Base-by-base conservation (phyloP, 129 eudicot species). In the Sambucus nigra region DNA sequence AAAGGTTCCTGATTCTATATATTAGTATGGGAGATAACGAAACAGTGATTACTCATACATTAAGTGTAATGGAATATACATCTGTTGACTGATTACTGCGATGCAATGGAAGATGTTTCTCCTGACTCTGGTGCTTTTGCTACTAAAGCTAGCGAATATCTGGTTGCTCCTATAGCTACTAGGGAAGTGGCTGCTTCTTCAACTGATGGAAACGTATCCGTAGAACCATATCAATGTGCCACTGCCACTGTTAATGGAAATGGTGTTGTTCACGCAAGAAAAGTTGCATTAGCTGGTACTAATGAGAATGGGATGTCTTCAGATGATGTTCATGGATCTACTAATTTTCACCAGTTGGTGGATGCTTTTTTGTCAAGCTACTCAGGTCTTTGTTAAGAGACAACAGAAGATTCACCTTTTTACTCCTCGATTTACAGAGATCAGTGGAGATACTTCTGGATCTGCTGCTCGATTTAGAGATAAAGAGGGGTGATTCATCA, bases 21-120 rank as follows among this genome's bases (percentile, higher is more conserved):
- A 8, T 29, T 45, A 65, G 47, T 17, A 81, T 81, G 94, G 86
- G 79, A 23, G 94, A 89, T 38, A 79, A 79, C 47, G 94, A 89
- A 53, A 67, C 81, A 17, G 71, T 69, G 47, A 68, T 64, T 55
- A 73, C 85, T 59, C 88, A 73, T 67, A n/a, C 83, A 56, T 57
- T 85, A 32, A 47, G 73, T 26, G 67, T 55, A 13, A 46, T 51
- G 48, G 76, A 54, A 18, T 45, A 76, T 59, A 48, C 63, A 21
- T 51, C 85, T 25, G 63, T 54, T n/a, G 64, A 67, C 76, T 5
- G 83, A 69, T 56, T 25, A 64, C 17, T 59, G 61, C 53, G 74
- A 68, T 44, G 65, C 47, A 8, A 62, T 27, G 51, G 13, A 28
- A 20, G 35, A 49, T 57, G 57, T 55, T 55, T 51, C 69, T 41